These are phyloP conservation scores for Silene conica DNA, from an alignment of 148 eudicot genomes.

Conservation along the genomic window DNA sequence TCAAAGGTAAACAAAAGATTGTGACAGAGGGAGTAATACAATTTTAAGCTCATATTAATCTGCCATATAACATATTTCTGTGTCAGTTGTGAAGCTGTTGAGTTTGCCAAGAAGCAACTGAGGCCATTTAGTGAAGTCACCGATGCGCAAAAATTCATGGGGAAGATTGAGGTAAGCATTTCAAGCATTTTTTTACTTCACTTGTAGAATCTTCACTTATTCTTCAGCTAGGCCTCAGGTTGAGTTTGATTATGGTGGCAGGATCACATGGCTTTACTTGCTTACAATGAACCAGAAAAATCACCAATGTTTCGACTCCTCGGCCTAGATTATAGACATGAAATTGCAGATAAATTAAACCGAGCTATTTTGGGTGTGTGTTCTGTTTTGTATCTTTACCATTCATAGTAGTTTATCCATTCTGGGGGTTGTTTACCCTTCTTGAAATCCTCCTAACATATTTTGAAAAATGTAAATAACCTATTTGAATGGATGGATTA, in stretches of 20 bases:
- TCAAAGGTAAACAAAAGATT: no score
- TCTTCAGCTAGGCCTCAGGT: not conserved
- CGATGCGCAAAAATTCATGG: constrained; percentile 56
- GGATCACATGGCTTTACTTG: constrained; percentile 85
- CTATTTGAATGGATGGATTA: not conserved
- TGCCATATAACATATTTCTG: constrained; percentile 23
- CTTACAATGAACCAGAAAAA: constrained; percentile 89
- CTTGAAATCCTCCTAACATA: not conserved
- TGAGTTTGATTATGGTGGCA: constrained; percentile 27
- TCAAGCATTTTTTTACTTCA: not conserved
- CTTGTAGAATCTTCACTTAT: not conserved
- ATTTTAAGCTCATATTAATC: not conserved
- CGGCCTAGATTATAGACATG: constrained; percentile 58
- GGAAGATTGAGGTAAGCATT: constrained; percentile 69
- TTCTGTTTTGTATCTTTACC: not conserved
- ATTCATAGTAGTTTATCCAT: not conserved
- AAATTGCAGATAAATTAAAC: constrained; percentile 70
- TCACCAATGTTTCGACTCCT: constrained; percentile 87
- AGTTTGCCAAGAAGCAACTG: constrained; percentile 70
- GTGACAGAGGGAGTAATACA: not conserved
- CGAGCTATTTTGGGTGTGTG: constrained; percentile 72
- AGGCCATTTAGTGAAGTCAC: constrained; percentile 67
- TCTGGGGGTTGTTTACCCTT: not conserved
- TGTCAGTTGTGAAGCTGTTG: constrained; percentile 86
- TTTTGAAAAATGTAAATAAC: not conserved